Percentiles rank a stretch among this genome's conserved stretches.
Conservation (phyloP, 768 basidiomycete species). For the Pleurotus djamor region DNA sequence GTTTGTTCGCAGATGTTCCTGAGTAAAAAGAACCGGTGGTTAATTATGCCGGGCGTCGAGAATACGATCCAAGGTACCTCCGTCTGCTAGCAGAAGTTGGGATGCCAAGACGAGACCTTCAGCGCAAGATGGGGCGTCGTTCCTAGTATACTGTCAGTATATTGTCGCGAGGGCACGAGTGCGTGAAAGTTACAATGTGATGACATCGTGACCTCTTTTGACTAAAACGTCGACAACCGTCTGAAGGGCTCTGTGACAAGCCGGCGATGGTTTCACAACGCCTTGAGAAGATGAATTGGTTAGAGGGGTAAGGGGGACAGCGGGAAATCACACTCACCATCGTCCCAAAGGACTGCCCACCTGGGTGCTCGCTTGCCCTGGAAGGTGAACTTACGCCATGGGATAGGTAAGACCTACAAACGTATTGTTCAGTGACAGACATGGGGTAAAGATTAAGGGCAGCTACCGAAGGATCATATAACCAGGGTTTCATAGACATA, state of each 20-base stretch:
- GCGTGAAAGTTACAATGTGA: constrained; percentile 35
- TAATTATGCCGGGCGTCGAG: neutral
- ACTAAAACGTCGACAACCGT: constrained; percentile 40
- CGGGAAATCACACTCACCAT: constrained; percentile 36
- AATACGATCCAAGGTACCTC: constrained; percentile 22
- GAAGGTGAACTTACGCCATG: constrained; percentile 33
- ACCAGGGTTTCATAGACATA: constrained; percentile 61
- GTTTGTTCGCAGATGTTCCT: constrained; percentile 26
- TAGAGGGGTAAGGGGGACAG: constrained; percentile 11
- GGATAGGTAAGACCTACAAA: constrained; percentile 35
- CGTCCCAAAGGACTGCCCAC: constrained; percentile 63
- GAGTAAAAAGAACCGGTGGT: neutral
- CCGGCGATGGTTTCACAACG: constrained; percentile 56
- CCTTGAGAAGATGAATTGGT: constrained; percentile 26
- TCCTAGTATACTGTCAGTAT: constrained; percentile 9
- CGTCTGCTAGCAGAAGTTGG: constrained; percentile 50
- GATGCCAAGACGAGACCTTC: constrained; percentile 52
- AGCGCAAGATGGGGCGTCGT: constrained; percentile 44
- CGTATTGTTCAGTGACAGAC: constrained; percentile 13
- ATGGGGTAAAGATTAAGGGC: too few relatives aligned
- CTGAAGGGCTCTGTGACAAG: constrained; percentile 53
- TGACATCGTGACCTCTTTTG: constrained; percentile 45
- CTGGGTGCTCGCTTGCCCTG: constrained; percentile 30
- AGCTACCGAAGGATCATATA: constrained; percentile 51
- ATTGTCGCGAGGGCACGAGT: too few relatives aligned